Conservation (phyloP, 78 protist genomes). For the Pigoraptor vietnamica region DNA sequence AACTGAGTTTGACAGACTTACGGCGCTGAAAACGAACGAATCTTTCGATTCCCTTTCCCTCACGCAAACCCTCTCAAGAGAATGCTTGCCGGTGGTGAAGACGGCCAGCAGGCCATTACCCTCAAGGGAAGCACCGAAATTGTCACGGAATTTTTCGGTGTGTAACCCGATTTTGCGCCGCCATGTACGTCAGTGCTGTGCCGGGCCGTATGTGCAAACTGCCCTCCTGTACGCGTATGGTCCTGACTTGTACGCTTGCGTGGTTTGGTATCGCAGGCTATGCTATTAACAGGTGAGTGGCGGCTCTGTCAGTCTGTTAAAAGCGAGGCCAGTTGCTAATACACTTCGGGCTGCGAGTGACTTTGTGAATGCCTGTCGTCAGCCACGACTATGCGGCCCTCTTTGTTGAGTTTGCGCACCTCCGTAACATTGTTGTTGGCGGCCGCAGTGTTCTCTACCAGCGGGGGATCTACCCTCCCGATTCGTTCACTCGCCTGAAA, state of each 20-base stretch:
- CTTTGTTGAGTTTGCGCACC: neutral
- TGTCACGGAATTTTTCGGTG: constrained; percentile 93
- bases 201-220: neutral
- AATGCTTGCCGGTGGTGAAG: neutral
- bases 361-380: no score
- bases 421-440: neutral
- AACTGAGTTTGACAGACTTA: neutral
- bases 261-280: no score
- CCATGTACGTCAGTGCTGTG: neutral
- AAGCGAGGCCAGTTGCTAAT: neutral
- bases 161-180: neutral
- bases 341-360: neutral
- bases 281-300: constrained; percentile 28
- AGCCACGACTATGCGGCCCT: no score
- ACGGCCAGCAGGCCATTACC: constrained; percentile 56
- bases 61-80: neutral
- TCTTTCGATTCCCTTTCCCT: no score
- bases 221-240: no score
- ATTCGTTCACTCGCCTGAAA: constrained; percentile 69
- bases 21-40: neutral
- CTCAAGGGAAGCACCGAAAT: constrained; percentile 90
- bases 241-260: no score
- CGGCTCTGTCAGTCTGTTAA: constrained; percentile 22
- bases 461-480: constrained; percentile 97
- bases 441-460: constrained; percentile 67